phyloP scores from a whole-genome alignment of 352 stramenopile species.

The Phytopythium montanum region DNA sequence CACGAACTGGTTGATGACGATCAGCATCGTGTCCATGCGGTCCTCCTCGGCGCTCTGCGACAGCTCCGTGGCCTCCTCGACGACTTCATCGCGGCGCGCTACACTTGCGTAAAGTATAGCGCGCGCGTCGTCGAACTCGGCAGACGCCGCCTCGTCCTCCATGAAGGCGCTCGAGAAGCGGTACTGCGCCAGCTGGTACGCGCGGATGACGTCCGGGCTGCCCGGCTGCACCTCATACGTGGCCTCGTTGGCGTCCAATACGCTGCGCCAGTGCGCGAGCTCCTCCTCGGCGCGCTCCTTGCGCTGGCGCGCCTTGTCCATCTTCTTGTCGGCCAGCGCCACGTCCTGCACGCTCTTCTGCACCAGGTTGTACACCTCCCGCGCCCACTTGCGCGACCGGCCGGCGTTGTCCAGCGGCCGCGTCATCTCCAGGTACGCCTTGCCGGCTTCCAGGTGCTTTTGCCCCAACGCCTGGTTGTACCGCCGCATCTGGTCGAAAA shows the following conservation, averaged over 20 bases:
- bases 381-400: conserved; percentile 67
- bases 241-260: conserved; percentile 76
- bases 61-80: conserved; percentile 72
- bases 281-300: conserved; percentile 67
- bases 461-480: conserved; percentile 80
- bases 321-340: conserved; percentile 62
- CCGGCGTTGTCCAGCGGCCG: conserved; percentile 72
- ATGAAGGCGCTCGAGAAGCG: conserved; percentile 59
- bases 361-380: conserved; percentile 76
- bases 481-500: conserved; percentile 70
- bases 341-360: conserved; percentile 79
- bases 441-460: conserved; percentile 73
- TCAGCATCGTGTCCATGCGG: conserved; percentile 76
- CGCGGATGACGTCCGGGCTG: conserved; percentile 67
- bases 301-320: conserved; percentile 63
- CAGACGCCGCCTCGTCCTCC: conserved; percentile 53
- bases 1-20: conserved; percentile 84
- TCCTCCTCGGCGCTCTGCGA: conserved; percentile 84
- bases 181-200: conserved; percentile 58
- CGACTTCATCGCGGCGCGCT: conserved; percentile 71
- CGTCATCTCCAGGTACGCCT: conserved; percentile 75
- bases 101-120: conserved; percentile 55
- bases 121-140: conserved; percentile 62
- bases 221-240: conserved; percentile 80
- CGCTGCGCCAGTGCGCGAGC: conserved; percentile 66